A percentile compares a stretch with the other conserved stretches of the same genome.
phyloP scores from a whole-genome alignment of 2,329 filamentous ascomycete species.

The Nigrospora osmanthi region DNA sequence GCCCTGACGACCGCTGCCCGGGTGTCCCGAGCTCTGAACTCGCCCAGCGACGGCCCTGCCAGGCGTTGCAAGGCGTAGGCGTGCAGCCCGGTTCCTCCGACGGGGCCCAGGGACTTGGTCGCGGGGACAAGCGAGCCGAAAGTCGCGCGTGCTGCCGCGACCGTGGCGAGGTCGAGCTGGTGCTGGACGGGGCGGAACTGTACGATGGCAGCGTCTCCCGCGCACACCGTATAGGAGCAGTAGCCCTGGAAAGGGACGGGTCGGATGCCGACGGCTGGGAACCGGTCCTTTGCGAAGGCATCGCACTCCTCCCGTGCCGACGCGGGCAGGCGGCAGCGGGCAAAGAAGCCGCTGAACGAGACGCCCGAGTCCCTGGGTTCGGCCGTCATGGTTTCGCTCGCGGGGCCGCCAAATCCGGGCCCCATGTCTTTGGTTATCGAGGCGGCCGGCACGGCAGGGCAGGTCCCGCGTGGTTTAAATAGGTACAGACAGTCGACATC shows the following conservation, averaged over 20 bases:
- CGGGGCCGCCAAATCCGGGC: too few relatives aligned
- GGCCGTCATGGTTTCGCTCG: neutral
- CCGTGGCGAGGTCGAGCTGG: conserved; percentile 29
- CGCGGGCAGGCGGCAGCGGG: conserved; percentile 16
- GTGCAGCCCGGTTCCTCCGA: conserved; percentile 15
- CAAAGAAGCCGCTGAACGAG: conserved; percentile 17
- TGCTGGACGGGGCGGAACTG: conserved; percentile 41
- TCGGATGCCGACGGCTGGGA: conserved; percentile 19
- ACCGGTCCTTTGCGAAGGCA: conserved; percentile 21
- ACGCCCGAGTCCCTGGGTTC: conserved; percentile 16
- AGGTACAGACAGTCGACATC: too few relatives aligned
- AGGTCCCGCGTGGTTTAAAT: too few relatives aligned
- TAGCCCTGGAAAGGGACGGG: conserved; percentile 36
- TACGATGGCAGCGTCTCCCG: conserved; percentile 28
- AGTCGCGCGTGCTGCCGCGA: conserved; percentile 26
- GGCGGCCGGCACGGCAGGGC: too few relatives aligned
- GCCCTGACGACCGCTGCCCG: conserved; percentile 1
- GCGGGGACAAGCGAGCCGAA: conserved; percentile 34
- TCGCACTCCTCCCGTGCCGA: conserved; percentile 20
- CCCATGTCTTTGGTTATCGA: too few relatives aligned
- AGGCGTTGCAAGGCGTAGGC: conserved; percentile 35
- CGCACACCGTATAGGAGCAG: conserved; percentile 41
- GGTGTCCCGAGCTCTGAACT: conserved; percentile 14
- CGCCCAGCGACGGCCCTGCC: conserved; percentile 29
- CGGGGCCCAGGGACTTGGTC: conserved; percentile 25